A percentile compares a stretch with the other conserved stretches of the same genome.
These are phyloP conservation scores for Dipteronia dyeriana DNA, from an alignment of 345 rosid species.

Conservation along the genomic window DNA sequence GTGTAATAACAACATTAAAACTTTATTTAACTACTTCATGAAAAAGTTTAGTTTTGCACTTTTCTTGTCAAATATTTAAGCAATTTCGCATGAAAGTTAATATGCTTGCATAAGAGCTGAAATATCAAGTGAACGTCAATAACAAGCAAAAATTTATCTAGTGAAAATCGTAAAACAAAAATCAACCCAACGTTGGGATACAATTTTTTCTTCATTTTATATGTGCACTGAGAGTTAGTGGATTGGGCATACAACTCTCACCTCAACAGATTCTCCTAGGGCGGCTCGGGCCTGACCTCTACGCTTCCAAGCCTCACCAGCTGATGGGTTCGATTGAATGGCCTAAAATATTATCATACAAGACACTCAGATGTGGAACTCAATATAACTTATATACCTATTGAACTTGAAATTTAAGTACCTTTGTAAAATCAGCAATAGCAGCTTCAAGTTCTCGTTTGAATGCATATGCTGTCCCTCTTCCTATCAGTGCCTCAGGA, in stretches of 20 bases:
- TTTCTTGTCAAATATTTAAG: constrained; percentile 18
- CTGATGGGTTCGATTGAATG: constrained; percentile 79
- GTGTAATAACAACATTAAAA: constrained; percentile 20
- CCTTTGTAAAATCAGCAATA: constrained; percentile 90
- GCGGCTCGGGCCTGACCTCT: constrained; percentile 99
- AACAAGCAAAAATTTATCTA: neutral
- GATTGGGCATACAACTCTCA: constrained; percentile 33
- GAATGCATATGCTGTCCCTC: constrained; percentile 98
- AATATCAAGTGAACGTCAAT: constrained; percentile 14
- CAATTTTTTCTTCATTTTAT: neutral
- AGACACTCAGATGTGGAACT: constrained; percentile 16
- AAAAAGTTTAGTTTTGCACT: neutral
- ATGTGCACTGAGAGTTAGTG: constrained; percentile 14
- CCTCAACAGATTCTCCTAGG: constrained; percentile 82
- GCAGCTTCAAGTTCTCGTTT: constrained; percentile 86
- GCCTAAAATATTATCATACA: constrained; percentile 52
- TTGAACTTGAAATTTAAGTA: constrained; percentile 22
- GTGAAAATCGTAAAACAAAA: constrained; percentile 11
- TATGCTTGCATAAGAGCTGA: constrained; percentile 10
- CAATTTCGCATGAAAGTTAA: neutral
- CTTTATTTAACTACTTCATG: constrained; percentile 13
- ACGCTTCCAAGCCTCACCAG: constrained; percentile 99
- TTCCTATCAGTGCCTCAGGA: constrained; percentile 94
- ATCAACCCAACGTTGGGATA: constrained; percentile 3
- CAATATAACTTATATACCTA: neutral